Evolutionary conservation across 352 stramenopile genomes (phyloP).

Genomic region (Pythium brachiatum): DNA sequence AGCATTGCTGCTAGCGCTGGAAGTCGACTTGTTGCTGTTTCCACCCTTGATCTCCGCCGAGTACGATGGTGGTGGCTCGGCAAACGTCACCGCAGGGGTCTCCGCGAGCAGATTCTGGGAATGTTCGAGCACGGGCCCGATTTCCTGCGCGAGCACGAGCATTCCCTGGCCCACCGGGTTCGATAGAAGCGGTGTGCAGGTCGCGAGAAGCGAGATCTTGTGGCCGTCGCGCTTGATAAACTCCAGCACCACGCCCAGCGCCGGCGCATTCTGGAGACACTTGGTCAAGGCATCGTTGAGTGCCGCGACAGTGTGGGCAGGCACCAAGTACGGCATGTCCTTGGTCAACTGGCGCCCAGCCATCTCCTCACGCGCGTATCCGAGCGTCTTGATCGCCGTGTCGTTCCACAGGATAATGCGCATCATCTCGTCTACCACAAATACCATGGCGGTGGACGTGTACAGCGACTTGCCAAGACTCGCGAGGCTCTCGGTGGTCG

Average conservation of each 20-base stretch:
- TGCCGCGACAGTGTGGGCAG: conserved; percentile 43
- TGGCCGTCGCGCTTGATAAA: conserved; percentile 53
- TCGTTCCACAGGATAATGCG: conserved; percentile 88
- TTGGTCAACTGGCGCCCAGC: conserved; percentile 66
- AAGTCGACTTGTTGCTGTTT: conserved; percentile 11
- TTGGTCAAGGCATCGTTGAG: conserved; percentile 59
- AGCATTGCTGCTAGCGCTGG: conserved; percentile 18
- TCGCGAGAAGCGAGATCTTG: conserved; percentile 63
- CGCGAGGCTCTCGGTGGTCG: conserved; percentile 69
- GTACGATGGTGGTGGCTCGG: conserved; percentile 27
- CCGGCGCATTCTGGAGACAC: conserved; percentile 52
- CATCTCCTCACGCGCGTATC: conserved; percentile 82
- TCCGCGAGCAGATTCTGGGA: conserved; percentile 32
- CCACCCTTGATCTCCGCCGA: neutral
- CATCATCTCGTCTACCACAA: conserved; percentile 83
- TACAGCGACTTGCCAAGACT: conserved; percentile 85
- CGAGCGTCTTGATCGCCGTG: conserved; percentile 61
- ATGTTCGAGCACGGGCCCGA: conserved; percentile 38
- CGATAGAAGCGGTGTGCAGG: conserved; percentile 68
- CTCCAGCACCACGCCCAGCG: conserved; percentile 56
- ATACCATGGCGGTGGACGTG: conserved; percentile 67
- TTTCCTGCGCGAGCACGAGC: conserved; percentile 76
- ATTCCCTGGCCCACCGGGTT: conserved; percentile 78
- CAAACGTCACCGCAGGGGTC: conserved; percentile 41
- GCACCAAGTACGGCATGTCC: conserved; percentile 71